These are phyloP conservation scores for Psidium friedrichsthalianum DNA, from an alignment of 345 rosid species.

Conservation along the genomic window DNA sequence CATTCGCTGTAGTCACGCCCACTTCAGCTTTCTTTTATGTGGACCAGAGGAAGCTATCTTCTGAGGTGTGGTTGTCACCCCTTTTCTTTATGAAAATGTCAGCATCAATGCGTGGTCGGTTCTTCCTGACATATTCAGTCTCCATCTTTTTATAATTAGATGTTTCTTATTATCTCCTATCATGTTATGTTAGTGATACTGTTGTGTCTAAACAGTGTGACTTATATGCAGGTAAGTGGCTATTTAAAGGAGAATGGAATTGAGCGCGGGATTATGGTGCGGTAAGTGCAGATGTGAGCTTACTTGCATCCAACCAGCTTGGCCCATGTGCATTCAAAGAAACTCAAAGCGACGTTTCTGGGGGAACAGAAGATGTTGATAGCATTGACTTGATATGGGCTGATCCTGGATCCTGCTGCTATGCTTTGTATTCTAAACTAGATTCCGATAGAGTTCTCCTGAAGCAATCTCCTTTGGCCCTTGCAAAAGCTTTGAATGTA, in stretches of 20 bases:
- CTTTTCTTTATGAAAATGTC: not conserved
- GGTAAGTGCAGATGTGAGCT: slow-evolving; percentile 55
- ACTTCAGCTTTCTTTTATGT: slow-evolving; percentile 67
- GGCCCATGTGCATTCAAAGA: slow-evolving; percentile 13
- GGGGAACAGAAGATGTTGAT: slow-evolving; percentile 11
- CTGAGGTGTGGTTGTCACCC: slow-evolving; percentile 30
- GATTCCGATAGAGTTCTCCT: slow-evolving; percentile 51
- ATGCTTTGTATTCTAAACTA: slow-evolving; percentile 76
- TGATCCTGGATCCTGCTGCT: slow-evolving; percentile 81
- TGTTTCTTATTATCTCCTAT: not conserved
- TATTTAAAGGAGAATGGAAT: slow-evolving; percentile 44
- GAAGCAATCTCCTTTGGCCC: slow-evolving; percentile 85
- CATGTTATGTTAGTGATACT: not conserved
- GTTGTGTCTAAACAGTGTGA: not conserved
- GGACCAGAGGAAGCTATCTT: slow-evolving; percentile 64
- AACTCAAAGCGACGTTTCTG: not conserved
- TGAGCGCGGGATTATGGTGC: slow-evolving; percentile 55
- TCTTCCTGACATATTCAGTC: not conserved
- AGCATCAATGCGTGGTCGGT: not conserved
- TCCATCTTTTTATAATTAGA: not conserved
- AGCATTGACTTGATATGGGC: slow-evolving; percentile 52
- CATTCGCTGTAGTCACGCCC: slow-evolving; percentile 71
- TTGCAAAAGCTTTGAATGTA: slow-evolving; percentile 93
- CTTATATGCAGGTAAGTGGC: slow-evolving; percentile 31
- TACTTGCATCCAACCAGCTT: slow-evolving; percentile 58